Conservation (phyloP, 306 rosid genomes). For the Fagus sylvatica region DNA sequence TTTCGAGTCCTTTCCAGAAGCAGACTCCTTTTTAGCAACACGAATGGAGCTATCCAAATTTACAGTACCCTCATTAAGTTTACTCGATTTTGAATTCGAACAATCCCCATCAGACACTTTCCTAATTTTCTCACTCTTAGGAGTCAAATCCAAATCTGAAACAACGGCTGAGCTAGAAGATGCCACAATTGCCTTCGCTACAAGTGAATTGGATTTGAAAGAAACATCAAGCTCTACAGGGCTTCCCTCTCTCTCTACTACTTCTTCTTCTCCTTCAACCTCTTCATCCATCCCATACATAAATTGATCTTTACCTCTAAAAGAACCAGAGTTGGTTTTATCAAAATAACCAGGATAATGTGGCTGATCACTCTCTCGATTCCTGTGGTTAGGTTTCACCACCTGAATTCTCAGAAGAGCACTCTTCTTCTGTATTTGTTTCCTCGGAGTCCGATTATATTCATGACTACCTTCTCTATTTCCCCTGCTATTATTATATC, state of each 20-base stretch:
- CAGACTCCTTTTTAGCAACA: constrained; percentile 23
- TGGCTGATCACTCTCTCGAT: constrained; percentile 53
- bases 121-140: constrained; percentile 20
- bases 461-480: constrained; percentile 55
- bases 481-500: constrained; percentile 42
- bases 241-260: constrained; percentile 52
- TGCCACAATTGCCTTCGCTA: constrained; percentile 74
- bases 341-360: constrained; percentile 48
- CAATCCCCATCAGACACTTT: constrained; percentile 15
- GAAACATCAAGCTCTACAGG: constrained; percentile 86
- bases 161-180: constrained; percentile 38
- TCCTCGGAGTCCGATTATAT: constrained; percentile 56
- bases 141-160: constrained; percentile 24
- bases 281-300: constrained; percentile 35
- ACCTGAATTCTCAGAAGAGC: constrained; percentile 81
- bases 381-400: constrained; percentile 52
- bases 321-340: constrained; percentile 41
- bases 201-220: constrained; percentile 75
- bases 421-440: constrained; percentile 91
- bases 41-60: constrained; percentile 21
- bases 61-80: constrained; percentile 17
- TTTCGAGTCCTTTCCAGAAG: constrained; percentile 31
- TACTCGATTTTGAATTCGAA: constrained; percentile 13
- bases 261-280: constrained; percentile 22
- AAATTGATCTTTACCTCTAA: constrained; percentile 57